These are phyloP conservation scores for Lasiosphaeriaceae sp. DNA, from an alignment of 495 filamentous ascomycete genomes.

Conservation along the genomic window DNA sequence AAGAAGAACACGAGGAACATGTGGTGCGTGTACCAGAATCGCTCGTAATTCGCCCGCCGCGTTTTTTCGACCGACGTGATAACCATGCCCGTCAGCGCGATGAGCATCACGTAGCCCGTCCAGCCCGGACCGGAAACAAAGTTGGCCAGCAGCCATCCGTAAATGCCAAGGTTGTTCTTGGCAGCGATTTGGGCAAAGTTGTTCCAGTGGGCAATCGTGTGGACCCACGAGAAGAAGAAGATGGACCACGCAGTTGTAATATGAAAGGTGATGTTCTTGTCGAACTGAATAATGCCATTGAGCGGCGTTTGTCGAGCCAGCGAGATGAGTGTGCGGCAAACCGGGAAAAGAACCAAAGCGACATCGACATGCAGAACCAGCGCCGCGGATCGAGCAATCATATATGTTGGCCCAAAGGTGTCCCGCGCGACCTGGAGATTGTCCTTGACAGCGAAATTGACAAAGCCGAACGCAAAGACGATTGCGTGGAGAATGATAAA, in stretches of 20 bases:
- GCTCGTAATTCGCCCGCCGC: constrained; percentile 67
- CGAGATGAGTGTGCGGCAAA: constrained; percentile 75
- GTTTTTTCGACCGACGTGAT: constrained; percentile 66
- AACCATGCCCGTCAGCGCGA: constrained; percentile 63
- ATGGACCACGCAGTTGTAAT: constrained; percentile 78
- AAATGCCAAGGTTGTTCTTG: constrained; percentile 66
- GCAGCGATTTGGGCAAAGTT: constrained; percentile 71
- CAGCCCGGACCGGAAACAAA: constrained; percentile 72
- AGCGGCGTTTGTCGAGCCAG: constrained; percentile 69
- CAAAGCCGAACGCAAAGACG: constrained; percentile 69
- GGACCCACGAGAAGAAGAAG: constrained; percentile 75
- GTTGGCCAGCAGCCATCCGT: constrained; percentile 65
- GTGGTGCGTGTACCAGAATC: constrained; percentile 79
- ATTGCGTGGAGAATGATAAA: constrained; percentile 64
- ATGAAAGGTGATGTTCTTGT: constrained; percentile 80
- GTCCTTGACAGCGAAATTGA: constrained; percentile 72
- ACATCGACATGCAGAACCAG: constrained; percentile 73
- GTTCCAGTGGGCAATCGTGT: constrained; percentile 77
- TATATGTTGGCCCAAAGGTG: constrained; percentile 65
- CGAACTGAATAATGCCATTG: constrained; percentile 74
- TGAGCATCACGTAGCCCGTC: constrained; percentile 75
- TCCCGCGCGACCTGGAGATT: constrained; percentile 57
- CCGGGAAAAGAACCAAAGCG: constrained; percentile 69
- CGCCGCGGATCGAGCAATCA: constrained; percentile 67
- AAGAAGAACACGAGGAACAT: constrained; percentile 76